Percentiles rank a stretch among this genome's conserved stretches.
Evolutionary conservation across 495 filamentous ascomycete species (phyloP).

Genomic region (Penicillium waksmanii): DNA sequence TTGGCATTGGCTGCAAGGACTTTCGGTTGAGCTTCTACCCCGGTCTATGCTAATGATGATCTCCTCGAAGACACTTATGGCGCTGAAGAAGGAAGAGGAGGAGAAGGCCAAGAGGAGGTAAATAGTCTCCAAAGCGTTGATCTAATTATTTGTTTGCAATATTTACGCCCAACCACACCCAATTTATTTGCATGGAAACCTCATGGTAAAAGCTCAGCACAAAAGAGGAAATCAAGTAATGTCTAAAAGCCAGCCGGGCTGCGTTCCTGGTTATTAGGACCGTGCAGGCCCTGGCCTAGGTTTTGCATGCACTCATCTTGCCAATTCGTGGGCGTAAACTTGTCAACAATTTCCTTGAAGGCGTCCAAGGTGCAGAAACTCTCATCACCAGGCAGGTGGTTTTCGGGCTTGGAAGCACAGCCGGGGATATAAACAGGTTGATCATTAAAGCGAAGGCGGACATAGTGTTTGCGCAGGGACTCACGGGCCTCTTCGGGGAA

Average conservation of each 20-base stretch:
- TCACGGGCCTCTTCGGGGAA: constrained; percentile 42
- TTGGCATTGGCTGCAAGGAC: constrained; percentile 30
- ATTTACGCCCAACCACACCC: constrained; percentile 17
- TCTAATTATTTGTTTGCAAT: constrained; percentile 7
- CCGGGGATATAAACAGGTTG: constrained; percentile 77
- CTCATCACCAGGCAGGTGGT: constrained; percentile 86
- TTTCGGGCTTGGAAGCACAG: constrained; percentile 69
- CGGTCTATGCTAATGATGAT: constrained; percentile 26
- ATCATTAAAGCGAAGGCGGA: constrained; percentile 95
- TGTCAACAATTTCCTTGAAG: constrained; percentile 91
- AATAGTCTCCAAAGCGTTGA: constrained; percentile 1
- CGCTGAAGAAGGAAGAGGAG: constrained; percentile 17
- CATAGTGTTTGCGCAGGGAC: constrained; percentile 73
- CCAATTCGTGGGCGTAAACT: constrained; percentile 84
- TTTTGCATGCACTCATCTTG: constrained; percentile 72
- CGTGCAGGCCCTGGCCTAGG: constrained; percentile 52
- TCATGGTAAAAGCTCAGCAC: neutral
- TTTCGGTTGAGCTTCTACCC: constrained; percentile 28
- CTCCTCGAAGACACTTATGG: constrained; percentile 16
- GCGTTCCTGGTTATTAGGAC: constrained; percentile 40
- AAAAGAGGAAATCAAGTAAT: constrained; percentile 4
- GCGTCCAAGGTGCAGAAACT: constrained; percentile 90
- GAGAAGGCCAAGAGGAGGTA: constrained; percentile 22
- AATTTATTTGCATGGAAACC: constrained; percentile 17
- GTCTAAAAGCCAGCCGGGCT: constrained; percentile 42